Conservation (phyloP, 768 basidiomycete genomes). For the Fomitopsis serialis region DNA sequence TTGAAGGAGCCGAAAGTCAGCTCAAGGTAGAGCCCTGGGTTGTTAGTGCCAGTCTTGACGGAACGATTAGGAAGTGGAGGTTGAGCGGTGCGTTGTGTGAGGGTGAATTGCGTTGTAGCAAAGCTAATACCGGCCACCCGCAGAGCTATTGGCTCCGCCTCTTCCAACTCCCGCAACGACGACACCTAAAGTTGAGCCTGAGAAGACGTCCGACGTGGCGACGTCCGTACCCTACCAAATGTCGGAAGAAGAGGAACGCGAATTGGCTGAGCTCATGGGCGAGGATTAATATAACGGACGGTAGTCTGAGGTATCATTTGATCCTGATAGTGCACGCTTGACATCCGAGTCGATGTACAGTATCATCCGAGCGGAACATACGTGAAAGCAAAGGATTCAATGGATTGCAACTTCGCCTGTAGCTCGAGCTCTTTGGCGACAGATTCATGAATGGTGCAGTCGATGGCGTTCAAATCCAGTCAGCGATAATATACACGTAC, state of each 20-base stretch:
- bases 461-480: not conserved
- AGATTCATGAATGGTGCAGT: too few species aligned
- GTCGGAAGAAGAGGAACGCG: slow-evolving; percentile 84
- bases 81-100: slow-evolving; percentile 43
- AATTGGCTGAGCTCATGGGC: slow-evolving; percentile 76
- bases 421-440: too few species aligned
- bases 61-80: slow-evolving; percentile 83
- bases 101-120: not conserved
- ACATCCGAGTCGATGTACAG: too few species aligned
- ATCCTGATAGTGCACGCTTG: too few species aligned
- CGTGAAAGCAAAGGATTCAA: too few species aligned
- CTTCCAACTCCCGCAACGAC: slow-evolving; percentile 3
- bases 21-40: slow-evolving; percentile 70
- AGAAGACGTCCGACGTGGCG: not conserved
- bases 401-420: too few species aligned
- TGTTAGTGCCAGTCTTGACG: slow-evolving; percentile 79
- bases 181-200: slow-evolving; percentile 20
- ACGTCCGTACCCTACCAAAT: slow-evolving; percentile 33
- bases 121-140: not conserved
- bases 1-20: slow-evolving; percentile 39
- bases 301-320: not conserved
- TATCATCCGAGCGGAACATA: too few species aligned
- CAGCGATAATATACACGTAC: not conserved
- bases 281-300: slow-evolving; percentile 11
- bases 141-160: slow-evolving; percentile 14